Percentiles rank a stretch among this genome's conserved stretches.
Evolutionary conservation across 345 rosid genomes (phyloP).

Genomic region (Sapria himalayana): DNA sequence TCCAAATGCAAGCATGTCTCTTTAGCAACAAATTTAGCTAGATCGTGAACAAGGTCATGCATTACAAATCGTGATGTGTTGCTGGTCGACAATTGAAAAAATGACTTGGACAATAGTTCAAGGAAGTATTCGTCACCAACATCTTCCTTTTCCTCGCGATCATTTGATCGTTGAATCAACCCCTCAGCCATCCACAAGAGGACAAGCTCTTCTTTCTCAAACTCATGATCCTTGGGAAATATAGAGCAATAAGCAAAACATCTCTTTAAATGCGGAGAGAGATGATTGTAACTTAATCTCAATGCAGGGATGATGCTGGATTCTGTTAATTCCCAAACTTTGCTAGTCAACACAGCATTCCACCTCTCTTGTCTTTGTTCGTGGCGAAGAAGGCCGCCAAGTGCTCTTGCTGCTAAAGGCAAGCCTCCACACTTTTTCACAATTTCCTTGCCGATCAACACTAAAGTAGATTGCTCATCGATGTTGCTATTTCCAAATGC

Average conservation of each 20-base stretch:
- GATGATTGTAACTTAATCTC: conserved; percentile 9
- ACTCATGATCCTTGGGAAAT: conserved; percentile 9
- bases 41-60: conserved; percentile 16
- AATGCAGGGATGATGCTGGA: conserved; percentile 3
- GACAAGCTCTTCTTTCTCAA: conserved; percentile 10
- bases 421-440: conserved; percentile 8
- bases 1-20: conserved; percentile 6
- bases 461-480: no score
- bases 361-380: conserved; percentile 1
- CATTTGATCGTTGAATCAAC: not conserved
- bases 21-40: conserved; percentile 9
- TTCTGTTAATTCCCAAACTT: conserved; percentile 2
- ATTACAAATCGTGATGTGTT: conserved; percentile 5
- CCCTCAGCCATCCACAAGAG: conserved; percentile 14
- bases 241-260: conserved; percentile 10
- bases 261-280: conserved; percentile 9
- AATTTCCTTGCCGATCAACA: conserved; percentile 3
- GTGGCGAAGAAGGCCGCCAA: conserved; percentile 3
- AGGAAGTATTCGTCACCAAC: conserved; percentile 10
- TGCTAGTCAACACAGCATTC: conserved; percentile 6
- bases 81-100: conserved; percentile 11
- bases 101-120: conserved; percentile 10
- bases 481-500: conserved; percentile 1
- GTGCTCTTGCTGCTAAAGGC: conserved; percentile 9
- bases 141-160: conserved; percentile 3